Conservation (phyloP, 768 basidiomycete species). For the Imleria badia region DNA sequence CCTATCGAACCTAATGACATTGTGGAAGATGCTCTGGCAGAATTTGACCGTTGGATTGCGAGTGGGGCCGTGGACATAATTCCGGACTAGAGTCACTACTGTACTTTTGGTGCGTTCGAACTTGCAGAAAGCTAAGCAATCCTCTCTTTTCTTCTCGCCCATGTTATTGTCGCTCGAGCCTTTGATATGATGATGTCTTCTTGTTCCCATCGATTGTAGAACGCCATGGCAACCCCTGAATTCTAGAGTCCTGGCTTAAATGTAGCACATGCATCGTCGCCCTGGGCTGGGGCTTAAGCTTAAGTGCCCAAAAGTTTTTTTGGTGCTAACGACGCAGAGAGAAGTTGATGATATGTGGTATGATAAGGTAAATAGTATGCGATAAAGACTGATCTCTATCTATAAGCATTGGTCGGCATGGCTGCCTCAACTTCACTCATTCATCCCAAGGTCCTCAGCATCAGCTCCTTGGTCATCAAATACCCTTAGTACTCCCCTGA, state of each 20-base stretch:
- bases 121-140: not conserved
- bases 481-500: constrained; percentile 57
- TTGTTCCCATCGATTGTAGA: not conserved
- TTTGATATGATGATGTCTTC: not conserved
- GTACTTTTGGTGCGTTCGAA: not conserved
- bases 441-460: not conserved
- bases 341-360: not conserved
- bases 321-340: no score
- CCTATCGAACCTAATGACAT: constrained; percentile 9
- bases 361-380: not conserved
- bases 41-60: constrained; percentile 67
- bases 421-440: not conserved
- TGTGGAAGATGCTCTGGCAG: constrained; percentile 53
- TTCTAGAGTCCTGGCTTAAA: no score
- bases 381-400: not conserved
- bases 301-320: no score
- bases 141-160: not conserved
- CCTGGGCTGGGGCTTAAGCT: no score
- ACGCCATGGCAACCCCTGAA: not conserved
- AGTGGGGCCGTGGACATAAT: constrained; percentile 63
- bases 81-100: constrained; percentile 14
- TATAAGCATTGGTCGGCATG: not conserved
- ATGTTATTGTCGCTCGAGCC: not conserved
- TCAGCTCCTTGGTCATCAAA: constrained; percentile 46
- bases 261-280: no score